Conservation (phyloP, 352 stramenopile genomes). For the Phytopythium vexans region DNA sequence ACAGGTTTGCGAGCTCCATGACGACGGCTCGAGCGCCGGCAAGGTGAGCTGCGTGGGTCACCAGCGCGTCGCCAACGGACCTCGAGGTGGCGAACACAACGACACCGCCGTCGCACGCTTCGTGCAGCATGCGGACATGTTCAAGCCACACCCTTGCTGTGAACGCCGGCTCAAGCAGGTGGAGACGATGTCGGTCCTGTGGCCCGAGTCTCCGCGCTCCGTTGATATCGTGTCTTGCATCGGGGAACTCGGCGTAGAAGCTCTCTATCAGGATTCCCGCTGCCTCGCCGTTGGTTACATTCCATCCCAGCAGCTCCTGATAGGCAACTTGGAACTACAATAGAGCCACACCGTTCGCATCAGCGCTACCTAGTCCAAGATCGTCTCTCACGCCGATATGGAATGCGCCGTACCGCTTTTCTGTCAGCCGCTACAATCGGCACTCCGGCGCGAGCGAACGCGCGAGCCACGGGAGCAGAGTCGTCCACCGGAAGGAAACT, state of each 20-base stretch:
- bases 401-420: slow-evolving; percentile 13
- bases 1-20: slow-evolving; percentile 54
- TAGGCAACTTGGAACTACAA: slow-evolving; percentile 7
- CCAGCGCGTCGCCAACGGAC: slow-evolving; percentile 22
- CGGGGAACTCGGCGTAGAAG: slow-evolving; percentile 23
- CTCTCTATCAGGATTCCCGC: slow-evolving; percentile 9
- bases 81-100: slow-evolving; percentile 47
- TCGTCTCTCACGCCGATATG: not conserved
- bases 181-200: slow-evolving; percentile 12
- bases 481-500: slow-evolving; percentile 26
- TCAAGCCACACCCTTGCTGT: slow-evolving; percentile 19
- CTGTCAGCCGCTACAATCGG: slow-evolving; percentile 14
- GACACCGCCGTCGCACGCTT: slow-evolving; percentile 30
- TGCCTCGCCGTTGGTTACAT: slow-evolving; percentile 4
- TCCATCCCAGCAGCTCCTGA: slow-evolving; percentile 7
- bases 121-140: slow-evolving; percentile 18
- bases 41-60: slow-evolving; percentile 30
- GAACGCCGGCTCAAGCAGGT: slow-evolving; percentile 20
- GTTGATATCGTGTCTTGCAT: not conserved
- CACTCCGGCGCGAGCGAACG: slow-evolving; percentile 27
- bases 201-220: slow-evolving; percentile 8
- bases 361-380: not conserved
- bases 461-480: slow-evolving; percentile 12
- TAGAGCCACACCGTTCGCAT: not conserved
- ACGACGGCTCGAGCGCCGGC: slow-evolving; percentile 32